Evolutionary conservation across 2,329 filamentous ascomycete genomes (phyloP), one percentile per base, ranked within the genome.

Genomic region (Pleomassaria siparia): DNA sequence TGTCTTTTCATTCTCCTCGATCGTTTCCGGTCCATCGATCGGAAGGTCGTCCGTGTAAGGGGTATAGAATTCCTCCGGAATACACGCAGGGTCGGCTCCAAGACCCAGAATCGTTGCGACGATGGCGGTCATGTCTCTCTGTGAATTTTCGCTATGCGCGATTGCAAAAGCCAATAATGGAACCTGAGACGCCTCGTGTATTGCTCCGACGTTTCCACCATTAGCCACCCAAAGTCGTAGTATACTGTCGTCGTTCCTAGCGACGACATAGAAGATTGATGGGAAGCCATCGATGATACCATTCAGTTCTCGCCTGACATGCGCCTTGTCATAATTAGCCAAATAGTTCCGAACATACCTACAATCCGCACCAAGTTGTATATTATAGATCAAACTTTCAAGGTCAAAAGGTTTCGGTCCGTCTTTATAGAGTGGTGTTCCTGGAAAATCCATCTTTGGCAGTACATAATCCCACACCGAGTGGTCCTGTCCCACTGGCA

Each of bases 261-360:
- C 39, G 18, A 43, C 28, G 4, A 24, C 40, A 40, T 37, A 48
- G 40, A 43, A 43, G 6, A 48, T 37, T 11, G 45, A 20, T 43
- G 40, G 45, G 21, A 30, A 43, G 10, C 32, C 44, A 5, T 35
- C 20, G 13, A 44, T 29, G 12, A 26, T 26, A 26, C n/a, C n/a
- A n/a, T n/a, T n/a, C n/a, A n/a, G n/a, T 12, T 26, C 25, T 26
- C 25, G 7, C 12, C 12, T 26, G 25, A 26, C 12, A 12, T 7
- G 7, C 7, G 25, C 25, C 7, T 26, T 12, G 12, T 26, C 25
- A 26, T 26, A 26, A 26, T 26, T 12, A 26, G 25, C 25, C 12
- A 26, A 26, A 12, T 26, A 26, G 12, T 26, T 26, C 7, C 12
- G 12, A 7, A 26, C 25, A 26, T 26, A 7, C 25, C 25, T 26